phyloP scores from a whole-genome alignment of 225 moss, liverwort and hornwort genomes.

The Physcomitrellopsis africana region DNA sequence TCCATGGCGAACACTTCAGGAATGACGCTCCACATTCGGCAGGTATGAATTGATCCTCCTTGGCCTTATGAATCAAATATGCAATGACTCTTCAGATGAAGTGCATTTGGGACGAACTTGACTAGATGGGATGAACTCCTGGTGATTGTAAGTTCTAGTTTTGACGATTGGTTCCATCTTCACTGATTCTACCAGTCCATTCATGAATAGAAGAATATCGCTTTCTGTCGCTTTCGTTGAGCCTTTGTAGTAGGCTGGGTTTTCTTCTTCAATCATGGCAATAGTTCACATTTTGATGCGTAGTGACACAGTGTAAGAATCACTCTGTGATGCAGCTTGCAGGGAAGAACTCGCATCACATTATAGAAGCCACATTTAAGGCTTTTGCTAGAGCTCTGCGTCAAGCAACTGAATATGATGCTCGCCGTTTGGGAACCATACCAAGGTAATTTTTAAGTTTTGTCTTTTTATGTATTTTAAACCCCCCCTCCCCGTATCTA shows the following conservation, averaged over 20 bases:
- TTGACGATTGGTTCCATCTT: slow-evolving; percentile 3
- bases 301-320: slow-evolving; percentile 7
- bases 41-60: slow-evolving; percentile 40
- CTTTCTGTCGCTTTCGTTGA: background rate
- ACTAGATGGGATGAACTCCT: background rate
- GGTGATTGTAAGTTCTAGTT: slow-evolving; percentile 3
- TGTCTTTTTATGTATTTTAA: too few relatives aligned
- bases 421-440: slow-evolving; percentile 68
- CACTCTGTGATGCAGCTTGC: slow-evolving; percentile 54
- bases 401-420: slow-evolving; percentile 79
- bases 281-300: background rate
- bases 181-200: background rate
- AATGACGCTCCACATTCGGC: slow-evolving; percentile 96
- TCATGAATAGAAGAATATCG: background rate
- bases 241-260: background rate
- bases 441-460: slow-evolving; percentile 50
- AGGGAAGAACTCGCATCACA: slow-evolving; percentile 80
- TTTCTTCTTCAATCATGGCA: slow-evolving; percentile 9
- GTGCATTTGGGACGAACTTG: background rate
- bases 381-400: slow-evolving; percentile 85
- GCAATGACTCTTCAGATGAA: background rate
- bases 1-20: slow-evolving; percentile 95
- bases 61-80: background rate
- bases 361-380: slow-evolving; percentile 85
- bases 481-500: too few relatives aligned